Evolutionary conservation across 2,329 filamentous ascomycete species (phyloP), one percentile per base, ranked within the genome.

Genomic region (Trichoderma hamatum): DNA sequence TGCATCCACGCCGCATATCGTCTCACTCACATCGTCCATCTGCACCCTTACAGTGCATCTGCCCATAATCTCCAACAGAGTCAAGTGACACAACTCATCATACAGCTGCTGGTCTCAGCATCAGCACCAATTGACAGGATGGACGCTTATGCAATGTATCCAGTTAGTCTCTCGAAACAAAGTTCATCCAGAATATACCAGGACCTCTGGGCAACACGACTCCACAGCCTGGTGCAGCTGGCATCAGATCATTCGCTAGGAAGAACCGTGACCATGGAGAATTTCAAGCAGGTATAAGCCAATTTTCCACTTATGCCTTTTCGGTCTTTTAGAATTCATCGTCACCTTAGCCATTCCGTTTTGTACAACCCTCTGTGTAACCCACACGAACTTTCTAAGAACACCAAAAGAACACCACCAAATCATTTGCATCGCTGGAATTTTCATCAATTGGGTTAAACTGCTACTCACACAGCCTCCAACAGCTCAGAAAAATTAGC

Each of bases 141-240:
- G 84, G 84, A 86, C 78, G 82, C 83, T 82, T 83, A 85, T 78
- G 82, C 82, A 32, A 80, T 85, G 73, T 85, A 81, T 46, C 82
- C 78, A 74, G 82, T 80, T 72, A 85, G 82, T 74, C 76, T 81
- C 34, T 76, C 81, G 21, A 78, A 76, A 61, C 80, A 82, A 72
- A 77, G 76, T 67, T 78, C 81, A 30, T 86, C 84, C 55, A 82
- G 79, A 64, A 83, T 86, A 63, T 85, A 85, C 73, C 82, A 82
- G 70, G 84, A 86, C 73, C 79, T 86, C 28, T 80, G 79, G 71
- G 78, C 80, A 28, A 80, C 80, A 62, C 82, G 79, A 58, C 75
- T 79, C 28, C 77, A 78, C 54, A 80, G 75, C 69, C 72, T 80
- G 34, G 71, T 77, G 59, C 76, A 78, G 49, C 73, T 79, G 67